Evolutionary conservation across 169 alveolate species (phyloP).

Genomic region (Eimeria acervulina): DNA sequence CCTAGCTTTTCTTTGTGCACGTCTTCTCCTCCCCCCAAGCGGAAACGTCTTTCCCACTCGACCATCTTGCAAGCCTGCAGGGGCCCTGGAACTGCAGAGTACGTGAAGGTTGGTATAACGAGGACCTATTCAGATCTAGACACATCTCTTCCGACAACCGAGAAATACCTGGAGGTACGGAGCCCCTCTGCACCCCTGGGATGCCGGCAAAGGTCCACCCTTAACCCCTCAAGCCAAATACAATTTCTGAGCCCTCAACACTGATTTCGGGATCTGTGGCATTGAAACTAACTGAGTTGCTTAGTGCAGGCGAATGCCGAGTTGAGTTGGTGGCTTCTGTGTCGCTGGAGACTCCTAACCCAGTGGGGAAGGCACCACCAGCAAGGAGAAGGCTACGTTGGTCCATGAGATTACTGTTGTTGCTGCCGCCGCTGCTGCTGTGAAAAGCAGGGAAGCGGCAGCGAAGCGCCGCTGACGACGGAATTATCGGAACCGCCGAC

Average conservation of each 20-base stretch:
- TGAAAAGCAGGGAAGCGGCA: background rate
- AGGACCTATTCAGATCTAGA: background rate
- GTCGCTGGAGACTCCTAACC: background rate
- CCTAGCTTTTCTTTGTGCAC: background rate
- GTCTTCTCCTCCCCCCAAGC: constrained; percentile 54
- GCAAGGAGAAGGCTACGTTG: background rate
- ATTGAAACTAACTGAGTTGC: too few species aligned
- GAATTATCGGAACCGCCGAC: background rate
- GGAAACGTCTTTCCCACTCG: constrained; percentile 17
- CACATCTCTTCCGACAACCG: background rate
- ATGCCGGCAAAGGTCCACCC: background rate
- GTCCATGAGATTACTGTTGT: background rate
- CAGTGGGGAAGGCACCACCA: background rate
- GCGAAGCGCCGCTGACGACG: background rate
- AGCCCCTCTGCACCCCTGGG: background rate
- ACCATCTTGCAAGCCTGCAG: constrained; percentile 20
- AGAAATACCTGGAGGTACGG: background rate
- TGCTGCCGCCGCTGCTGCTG: background rate
- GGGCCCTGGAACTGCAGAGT: background rate
- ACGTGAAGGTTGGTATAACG: background rate
- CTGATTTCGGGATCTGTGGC: background rate
- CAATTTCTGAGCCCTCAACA: background rate
- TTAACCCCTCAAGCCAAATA: background rate
- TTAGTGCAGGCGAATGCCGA: background rate
- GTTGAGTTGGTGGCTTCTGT: background rate